These are phyloP conservation scores for Stramenopiles sp. DNA, from an alignment of 352 stramenopile genomes.

Conservation along the genomic window DNA sequence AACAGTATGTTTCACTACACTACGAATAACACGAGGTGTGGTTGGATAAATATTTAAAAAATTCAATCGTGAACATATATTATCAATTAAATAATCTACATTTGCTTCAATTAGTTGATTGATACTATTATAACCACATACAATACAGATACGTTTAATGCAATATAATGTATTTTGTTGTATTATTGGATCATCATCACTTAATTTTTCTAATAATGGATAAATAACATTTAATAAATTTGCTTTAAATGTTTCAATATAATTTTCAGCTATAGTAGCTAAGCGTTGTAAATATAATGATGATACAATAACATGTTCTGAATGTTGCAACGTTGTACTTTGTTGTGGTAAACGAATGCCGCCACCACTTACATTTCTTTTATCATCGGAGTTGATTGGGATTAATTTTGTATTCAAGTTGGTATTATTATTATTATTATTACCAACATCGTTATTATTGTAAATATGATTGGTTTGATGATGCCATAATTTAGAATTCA, in stretches of 20 bases:
- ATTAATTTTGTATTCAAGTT: background rate
- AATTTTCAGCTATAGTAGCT: background rate
- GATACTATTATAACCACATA: background rate
- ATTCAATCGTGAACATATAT: background rate
- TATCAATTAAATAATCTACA: conserved; percentile 5
- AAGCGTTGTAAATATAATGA: background rate
- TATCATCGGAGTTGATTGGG: background rate
- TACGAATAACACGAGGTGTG: background rate
- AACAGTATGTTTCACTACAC: background rate
- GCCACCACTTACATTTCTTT: no score
- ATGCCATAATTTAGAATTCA: background rate
- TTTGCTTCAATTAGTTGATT: background rate
- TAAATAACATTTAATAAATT: background rate
- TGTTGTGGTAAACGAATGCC: no score
- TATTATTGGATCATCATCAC: background rate
- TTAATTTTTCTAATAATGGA: background rate
- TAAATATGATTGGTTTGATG: no score
- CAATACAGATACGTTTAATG: background rate
- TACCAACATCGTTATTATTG: background rate
- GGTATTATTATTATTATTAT: background rate
- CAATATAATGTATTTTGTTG: background rate
- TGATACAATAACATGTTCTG: background rate
- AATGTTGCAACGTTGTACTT: background rate
- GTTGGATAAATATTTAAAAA: background rate
- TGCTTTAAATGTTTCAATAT: background rate